A percentile compares a stretch with the other conserved stretches of the same genome.
Evolutionary conservation across 345 rosid genomes (phyloP).

Genomic region (Eucalyptus albens): DNA sequence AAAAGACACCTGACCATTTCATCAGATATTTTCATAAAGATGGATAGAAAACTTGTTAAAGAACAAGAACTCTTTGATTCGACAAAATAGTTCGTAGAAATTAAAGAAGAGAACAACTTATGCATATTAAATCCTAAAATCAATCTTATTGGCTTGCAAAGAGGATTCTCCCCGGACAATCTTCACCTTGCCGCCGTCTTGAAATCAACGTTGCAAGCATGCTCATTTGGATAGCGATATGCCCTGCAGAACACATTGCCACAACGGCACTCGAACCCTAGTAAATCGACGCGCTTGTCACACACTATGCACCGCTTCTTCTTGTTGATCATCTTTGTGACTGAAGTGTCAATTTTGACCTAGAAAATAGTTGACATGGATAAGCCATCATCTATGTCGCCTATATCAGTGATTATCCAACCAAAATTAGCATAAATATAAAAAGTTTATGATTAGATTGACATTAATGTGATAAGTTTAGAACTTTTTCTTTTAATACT

Average conservation of each 20-base stretch:
- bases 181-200: conserved; percentile 38
- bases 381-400: rapidly evolving
- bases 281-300: conserved; percentile 48
- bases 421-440: rapidly evolving
- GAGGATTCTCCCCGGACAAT: conserved; percentile 59
- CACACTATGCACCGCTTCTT: conserved; percentile 35
- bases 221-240: conserved; percentile 74
- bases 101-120: no score
- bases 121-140: conserved; percentile 24
- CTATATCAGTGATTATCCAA: rapidly evolving
- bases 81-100: no score
- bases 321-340: background rate
- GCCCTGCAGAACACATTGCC: conserved; percentile 53
- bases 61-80: background rate
- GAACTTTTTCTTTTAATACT: rapidly evolving
- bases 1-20: background rate
- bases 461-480: rapidly evolving
- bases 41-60: background rate
- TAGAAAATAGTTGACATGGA: rapidly evolving
- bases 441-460: rapidly evolving
- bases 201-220: conserved; percentile 57
- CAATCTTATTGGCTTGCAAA: conserved; percentile 49
- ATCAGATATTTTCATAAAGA: background rate
- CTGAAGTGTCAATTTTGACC: rapidly evolving
- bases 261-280: conserved; percentile 67